These are phyloP conservation scores for Termitomyces sp. DNA, from an alignment of 1,284 basidiomycete genomes.

Conservation along the genomic window DNA sequence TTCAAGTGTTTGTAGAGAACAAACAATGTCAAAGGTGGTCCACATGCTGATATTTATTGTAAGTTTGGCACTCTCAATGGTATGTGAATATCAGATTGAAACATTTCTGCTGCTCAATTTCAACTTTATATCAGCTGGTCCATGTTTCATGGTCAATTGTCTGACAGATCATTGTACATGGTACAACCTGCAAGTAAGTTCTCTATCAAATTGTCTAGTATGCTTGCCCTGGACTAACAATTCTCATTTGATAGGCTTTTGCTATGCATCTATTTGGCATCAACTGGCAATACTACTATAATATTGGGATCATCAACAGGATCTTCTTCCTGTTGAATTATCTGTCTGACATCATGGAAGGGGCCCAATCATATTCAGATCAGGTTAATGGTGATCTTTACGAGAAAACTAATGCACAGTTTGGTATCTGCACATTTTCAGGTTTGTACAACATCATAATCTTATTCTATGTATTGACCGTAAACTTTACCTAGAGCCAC, in stretches of 20 bases:
- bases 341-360: slow-evolving; percentile 17
- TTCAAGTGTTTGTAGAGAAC: slow-evolving; percentile 8
- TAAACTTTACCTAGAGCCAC: no score
- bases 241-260: slow-evolving; percentile 14
- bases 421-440: slow-evolving; percentile 12
- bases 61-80: slow-evolving; percentile 16
- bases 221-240: background rate
- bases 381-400: background rate
- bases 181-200: slow-evolving; percentile 21
- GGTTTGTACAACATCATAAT: background rate
- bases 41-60: slow-evolving; percentile 18
- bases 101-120: background rate
- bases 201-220: background rate
- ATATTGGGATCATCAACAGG: slow-evolving; percentile 12
- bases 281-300: slow-evolving; percentile 1
- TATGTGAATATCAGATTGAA: slow-evolving; percentile 9
- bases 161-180: slow-evolving; percentile 4
- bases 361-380: slow-evolving; percentile 3
- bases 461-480: slow-evolving; percentile 13
- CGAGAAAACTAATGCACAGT: slow-evolving; percentile 9
- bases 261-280: slow-evolving; percentile 14
- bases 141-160: slow-evolving; percentile 20
- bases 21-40: slow-evolving; percentile 22
- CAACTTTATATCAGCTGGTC: slow-evolving; percentile 15
- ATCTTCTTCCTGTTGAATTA: slow-evolving; percentile 24